phyloP scores from a whole-genome alignment of 495 filamentous ascomycete genomes.

The Physcia stellaris region DNA sequence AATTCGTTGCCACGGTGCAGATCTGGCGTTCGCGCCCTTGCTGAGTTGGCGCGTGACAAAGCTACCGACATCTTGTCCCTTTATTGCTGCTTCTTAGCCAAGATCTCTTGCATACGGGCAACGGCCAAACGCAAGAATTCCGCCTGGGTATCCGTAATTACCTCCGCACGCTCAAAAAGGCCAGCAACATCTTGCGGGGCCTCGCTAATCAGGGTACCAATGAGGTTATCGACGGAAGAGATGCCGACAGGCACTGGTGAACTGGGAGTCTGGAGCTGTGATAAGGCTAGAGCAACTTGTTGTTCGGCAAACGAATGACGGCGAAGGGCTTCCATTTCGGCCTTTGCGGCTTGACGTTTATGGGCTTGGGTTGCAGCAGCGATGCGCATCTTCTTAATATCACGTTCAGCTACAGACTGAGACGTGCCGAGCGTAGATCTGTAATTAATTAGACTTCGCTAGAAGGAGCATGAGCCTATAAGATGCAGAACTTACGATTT shows the following conservation, averaged over 20 bases:
- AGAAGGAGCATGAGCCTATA: neutral
- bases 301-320: constrained; percentile 9
- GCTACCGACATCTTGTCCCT: too few relatives aligned
- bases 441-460: neutral
- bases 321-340: constrained; percentile 2
- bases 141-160: too few relatives aligned
- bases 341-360: constrained; percentile 1
- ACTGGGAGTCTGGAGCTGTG: constrained; percentile 10
- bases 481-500: constrained; percentile 19
- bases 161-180: too few relatives aligned
- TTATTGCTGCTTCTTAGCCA: too few relatives aligned
- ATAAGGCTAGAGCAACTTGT: constrained; percentile 12
- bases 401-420: neutral
- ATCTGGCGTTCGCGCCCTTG: too few relatives aligned
- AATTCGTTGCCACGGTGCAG: too few relatives aligned
- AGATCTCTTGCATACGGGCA: too few relatives aligned
- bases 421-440: neutral
- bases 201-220: constrained; percentile 12
- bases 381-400: neutral
- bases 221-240: constrained; percentile 10
- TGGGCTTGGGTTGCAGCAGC: neutral
- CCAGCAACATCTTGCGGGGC: constrained; percentile 9
- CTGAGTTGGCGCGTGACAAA: too few relatives aligned
- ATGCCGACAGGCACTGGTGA: neutral
- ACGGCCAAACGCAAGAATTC: too few relatives aligned